Evolutionary conservation across 306 rosid genomes (phyloP), one percentile per base, ranked within the genome.

Genomic region (Pyrus communis): DNA sequence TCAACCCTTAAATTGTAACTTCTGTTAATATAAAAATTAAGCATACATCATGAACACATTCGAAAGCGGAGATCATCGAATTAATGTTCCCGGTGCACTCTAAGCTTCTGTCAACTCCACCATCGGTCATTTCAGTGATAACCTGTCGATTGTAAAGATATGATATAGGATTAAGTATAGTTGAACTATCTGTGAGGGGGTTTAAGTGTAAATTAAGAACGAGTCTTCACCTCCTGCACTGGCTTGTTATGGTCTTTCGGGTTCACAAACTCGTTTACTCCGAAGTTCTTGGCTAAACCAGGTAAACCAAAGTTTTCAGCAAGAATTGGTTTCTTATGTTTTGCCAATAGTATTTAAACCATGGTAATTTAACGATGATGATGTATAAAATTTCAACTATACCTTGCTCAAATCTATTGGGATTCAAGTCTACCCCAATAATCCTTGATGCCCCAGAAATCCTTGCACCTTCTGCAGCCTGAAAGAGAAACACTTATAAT

Each of bases 21-120:
- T 38, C 42, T 7, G 42, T 38, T 38, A 38, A 38, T 38, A 38
- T 38, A 7, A 38, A 38, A 38, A 38, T 7, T 38, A 25, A 49
- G 11, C 76, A 28, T 80, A 88, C 89, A 81, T 84, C 86, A 81
- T 85, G 89, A 75, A 88, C 86, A 54, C 85, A 79, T 78, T 88
- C 91, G 45, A 83, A 88, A 33, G 89, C 85, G 22, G 87, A 85
- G 13, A 87, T 82, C 84, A 87, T 79, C 19, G 86, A 75, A 4
- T 87, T 61, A 52, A 83, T 35, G 71, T 79, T 85, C 45, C 91
- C 89, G 0, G 89, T 81, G 67, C 88, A 83, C 72, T 88, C 89
- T 30, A 64, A 1, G 22, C 69, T 64, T 2, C 14, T 9, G 1
- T 64, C 45, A 0, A 64, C 69, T 19, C 69, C 69, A 31, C 15